Percentiles rank a stretch among this genome's conserved stretches.
phyloP scores from a whole-genome alignment of 2,329 filamentous ascomycete species.

The Ceratocystis cacaofunesta region DNA sequence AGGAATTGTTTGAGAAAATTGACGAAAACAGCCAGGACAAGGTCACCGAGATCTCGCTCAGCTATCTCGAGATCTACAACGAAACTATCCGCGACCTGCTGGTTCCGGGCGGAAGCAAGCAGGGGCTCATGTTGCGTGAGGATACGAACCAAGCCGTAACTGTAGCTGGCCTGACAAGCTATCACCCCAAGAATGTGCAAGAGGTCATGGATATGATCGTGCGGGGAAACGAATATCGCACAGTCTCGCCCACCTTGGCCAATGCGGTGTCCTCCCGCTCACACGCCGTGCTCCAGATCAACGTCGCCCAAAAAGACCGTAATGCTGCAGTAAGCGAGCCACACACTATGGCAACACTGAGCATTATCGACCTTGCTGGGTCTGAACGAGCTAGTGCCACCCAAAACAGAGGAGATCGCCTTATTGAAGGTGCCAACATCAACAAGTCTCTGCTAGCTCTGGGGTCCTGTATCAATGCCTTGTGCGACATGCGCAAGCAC shows the following conservation, averaged over 20 bases:
- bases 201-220: constrained; percentile 99
- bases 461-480: constrained; percentile 93
- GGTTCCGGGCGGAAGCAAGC: constrained; percentile 68
- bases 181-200: constrained; percentile 78
- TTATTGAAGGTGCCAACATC: constrained; percentile 94
- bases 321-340: constrained; percentile 88
- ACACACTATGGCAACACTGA: constrained; percentile 94
- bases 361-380: constrained; percentile 93
- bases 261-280: constrained; percentile 96
- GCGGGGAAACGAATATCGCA: constrained; percentile 81
- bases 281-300: constrained; percentile 94
- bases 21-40: constrained; percentile 75
- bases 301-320: constrained; percentile 82
- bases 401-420: constrained; percentile 82
- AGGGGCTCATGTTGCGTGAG: constrained; percentile 80
- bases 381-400: constrained; percentile 93
- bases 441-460: constrained; percentile 94
- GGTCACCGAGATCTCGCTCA: constrained; percentile 75
- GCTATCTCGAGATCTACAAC: constrained; percentile 97
- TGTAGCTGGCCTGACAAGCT: constrained; percentile 78
- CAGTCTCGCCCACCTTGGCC: constrained; percentile 90
- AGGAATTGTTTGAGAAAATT: constrained; percentile 95
- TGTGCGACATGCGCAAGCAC: constrained; percentile 80
- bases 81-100: constrained; percentile 94
- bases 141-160: constrained; percentile 88